Percentiles rank a stretch among this genome's conserved stretches.
phyloP scores from a whole-genome alignment of 1,284 basidiomycete genomes.

The Clitocybe nebularis region DNA sequence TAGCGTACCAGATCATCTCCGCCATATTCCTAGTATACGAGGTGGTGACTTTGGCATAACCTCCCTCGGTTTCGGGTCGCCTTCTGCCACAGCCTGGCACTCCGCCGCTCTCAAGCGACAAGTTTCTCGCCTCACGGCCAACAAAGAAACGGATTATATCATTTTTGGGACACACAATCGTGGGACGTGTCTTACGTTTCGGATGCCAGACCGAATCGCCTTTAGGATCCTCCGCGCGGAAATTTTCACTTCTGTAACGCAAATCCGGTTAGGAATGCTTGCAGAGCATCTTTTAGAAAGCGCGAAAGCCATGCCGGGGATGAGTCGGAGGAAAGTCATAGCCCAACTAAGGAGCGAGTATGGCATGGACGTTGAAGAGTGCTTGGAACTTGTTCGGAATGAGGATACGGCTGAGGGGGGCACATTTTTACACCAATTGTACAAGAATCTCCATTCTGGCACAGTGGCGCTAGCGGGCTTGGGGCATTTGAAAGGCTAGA shows the following conservation, averaged over 20 bases:
- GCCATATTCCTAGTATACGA: not conserved
- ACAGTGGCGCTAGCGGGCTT: too few species aligned
- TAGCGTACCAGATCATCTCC: conserved; percentile 3
- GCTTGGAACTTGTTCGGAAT: too few species aligned
- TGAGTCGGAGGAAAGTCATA: conserved; percentile 11
- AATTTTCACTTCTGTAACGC: conserved; percentile 3
- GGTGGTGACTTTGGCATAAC: conserved; percentile 1
- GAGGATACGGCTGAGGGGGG: too few species aligned
- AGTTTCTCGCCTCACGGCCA: conserved; percentile 7
- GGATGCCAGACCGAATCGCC: conserved; percentile 2
- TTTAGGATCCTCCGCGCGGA: conserved; percentile 10
- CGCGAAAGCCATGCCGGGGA: conserved; percentile 8
- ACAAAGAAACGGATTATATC: conserved; percentile 11
- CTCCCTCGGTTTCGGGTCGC: conserved; percentile 9
- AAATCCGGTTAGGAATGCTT: conserved; percentile 1
- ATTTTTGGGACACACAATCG: conserved; percentile 9
- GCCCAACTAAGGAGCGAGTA: conserved; percentile 2
- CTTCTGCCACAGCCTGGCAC: conserved; percentile 5
- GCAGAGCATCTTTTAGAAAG: conserved; percentile 11
- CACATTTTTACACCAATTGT: too few species aligned
- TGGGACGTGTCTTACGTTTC: not conserved
- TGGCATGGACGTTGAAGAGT: too few species aligned
- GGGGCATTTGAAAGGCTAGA: too few species aligned
- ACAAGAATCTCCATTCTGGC: too few species aligned
- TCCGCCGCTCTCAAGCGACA: conserved; percentile 9